phyloP scores from a whole-genome alignment of 345 rosid species.

The Eucalyptus victrix region DNA sequence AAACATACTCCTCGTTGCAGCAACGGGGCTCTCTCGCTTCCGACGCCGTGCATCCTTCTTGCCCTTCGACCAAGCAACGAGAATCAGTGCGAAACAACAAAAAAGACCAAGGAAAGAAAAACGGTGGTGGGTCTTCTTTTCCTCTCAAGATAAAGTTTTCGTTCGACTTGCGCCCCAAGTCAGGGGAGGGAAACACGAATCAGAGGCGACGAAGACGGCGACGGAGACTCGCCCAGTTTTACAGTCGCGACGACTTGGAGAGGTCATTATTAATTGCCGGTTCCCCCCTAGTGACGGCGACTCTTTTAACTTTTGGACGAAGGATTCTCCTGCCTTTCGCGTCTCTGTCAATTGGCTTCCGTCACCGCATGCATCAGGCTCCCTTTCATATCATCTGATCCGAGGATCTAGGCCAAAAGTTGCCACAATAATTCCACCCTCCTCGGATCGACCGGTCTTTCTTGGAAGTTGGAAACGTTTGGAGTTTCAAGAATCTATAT shows the following conservation, averaged over 20 bases:
- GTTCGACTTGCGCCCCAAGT: not conserved
- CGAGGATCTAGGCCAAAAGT: not conserved
- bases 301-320: not conserved
- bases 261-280: not conserved
- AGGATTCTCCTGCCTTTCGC: not conserved
- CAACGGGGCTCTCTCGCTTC: slow-evolving; percentile 19
- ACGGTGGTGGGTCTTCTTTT: not conserved
- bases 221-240: not conserved
- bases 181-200: not conserved
- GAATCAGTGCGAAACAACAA: not conserved
- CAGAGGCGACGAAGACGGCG: not conserved
- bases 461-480: not conserved
- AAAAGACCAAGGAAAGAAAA: not conserved
- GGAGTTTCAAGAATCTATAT: not conserved
- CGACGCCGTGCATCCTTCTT: not conserved
- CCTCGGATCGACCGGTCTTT: not conserved
- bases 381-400: not conserved
- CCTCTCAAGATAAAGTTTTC: not conserved
- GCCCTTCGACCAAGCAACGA: not conserved
- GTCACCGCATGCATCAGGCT: not conserved
- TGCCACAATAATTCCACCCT: not conserved
- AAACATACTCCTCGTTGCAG: slow-evolving; percentile 14
- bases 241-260: not conserved
- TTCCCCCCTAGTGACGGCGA: not conserved
- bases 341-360: not conserved